phyloP scores from a whole-genome alignment of 2,329 filamentous ascomycete genomes.

The Meredithiella fracta region DNA sequence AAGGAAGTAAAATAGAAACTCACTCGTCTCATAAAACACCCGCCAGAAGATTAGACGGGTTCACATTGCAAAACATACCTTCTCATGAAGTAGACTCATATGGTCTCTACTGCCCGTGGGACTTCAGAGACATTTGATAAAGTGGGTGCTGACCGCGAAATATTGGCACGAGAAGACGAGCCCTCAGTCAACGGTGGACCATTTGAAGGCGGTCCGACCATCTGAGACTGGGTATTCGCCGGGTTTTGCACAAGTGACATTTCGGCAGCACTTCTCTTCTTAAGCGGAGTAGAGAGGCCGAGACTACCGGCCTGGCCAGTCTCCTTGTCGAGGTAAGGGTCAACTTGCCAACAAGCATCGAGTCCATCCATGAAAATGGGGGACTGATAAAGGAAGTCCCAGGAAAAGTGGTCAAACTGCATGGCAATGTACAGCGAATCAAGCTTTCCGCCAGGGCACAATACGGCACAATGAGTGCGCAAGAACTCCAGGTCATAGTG shows the following conservation, averaged over 20 bases:
- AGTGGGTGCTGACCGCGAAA: slow-evolving; percentile 3
- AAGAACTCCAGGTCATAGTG: slow-evolving; percentile 36
- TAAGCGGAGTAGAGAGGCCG: slow-evolving; percentile 9
- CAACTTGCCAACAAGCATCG: slow-evolving; percentile 37
- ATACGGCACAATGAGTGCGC: slow-evolving; percentile 37
- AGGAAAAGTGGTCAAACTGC: slow-evolving; percentile 36
- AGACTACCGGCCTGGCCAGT: slow-evolving; percentile 11
- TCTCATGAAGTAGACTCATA: slow-evolving; percentile 22
- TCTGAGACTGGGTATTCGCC: neutral
- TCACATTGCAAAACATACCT: neutral
- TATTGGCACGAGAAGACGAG: slow-evolving; percentile 7
- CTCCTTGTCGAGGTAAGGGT: slow-evolving; percentile 30
- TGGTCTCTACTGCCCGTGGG: slow-evolving; percentile 24
- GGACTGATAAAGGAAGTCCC: slow-evolving; percentile 33
- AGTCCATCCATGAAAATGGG: slow-evolving; percentile 35
- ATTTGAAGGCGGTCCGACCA: neutral
- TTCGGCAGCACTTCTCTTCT: slow-evolving; percentile 36
- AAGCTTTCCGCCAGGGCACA: slow-evolving; percentile 36
- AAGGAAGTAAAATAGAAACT: neutral
- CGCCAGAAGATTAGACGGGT: neutral
- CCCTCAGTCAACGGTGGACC: neutral
- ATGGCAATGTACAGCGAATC: slow-evolving; percentile 45
- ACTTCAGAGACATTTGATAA: slow-evolving; percentile 6
- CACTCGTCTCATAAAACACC: neutral
- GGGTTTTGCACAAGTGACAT: slow-evolving; percentile 28